phyloP scores from a whole-genome alignment of 257 asterid genomes.

The Cruciata laevipes region DNA sequence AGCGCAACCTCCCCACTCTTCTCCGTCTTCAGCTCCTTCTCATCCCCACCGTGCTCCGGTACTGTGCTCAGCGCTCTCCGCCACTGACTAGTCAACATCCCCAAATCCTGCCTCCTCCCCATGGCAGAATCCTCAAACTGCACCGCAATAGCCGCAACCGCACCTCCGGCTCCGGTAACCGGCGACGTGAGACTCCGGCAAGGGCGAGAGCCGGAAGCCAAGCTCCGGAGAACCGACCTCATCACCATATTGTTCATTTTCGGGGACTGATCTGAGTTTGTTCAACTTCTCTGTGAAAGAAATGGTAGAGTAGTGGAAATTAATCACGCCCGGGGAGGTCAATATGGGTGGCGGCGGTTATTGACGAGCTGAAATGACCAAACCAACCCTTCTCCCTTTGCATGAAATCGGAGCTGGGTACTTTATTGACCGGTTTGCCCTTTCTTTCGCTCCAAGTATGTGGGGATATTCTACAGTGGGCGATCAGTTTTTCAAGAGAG shows the following conservation, averaged over 20 bases:
- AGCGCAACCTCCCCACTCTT: conserved; percentile 18
- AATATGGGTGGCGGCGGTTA: background rate
- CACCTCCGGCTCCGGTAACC: conserved; percentile 9
- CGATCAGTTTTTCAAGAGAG: background rate
- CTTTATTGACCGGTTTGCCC: background rate
- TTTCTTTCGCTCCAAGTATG: conserved; percentile 16
- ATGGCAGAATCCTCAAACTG: conserved; percentile 24
- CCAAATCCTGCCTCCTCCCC: conserved; percentile 25
- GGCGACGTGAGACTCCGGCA: conserved; percentile 23
- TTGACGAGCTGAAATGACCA: background rate
- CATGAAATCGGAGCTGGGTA: background rate
- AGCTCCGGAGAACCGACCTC: conserved; percentile 40
- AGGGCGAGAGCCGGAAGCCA: conserved; percentile 30
- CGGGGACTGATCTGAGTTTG: background rate
- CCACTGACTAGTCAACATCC: conserved; percentile 24
- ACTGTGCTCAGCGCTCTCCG: conserved; percentile 53
- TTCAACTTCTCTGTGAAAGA: background rate
- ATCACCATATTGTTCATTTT: conserved; percentile 47
- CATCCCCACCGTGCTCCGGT: conserved; percentile 25
- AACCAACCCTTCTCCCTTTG: background rate
- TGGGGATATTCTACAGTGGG: background rate
- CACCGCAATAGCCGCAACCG: conserved; percentile 18
- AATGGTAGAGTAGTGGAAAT: background rate
- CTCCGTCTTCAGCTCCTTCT: conserved; percentile 31
- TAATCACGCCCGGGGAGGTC: background rate